Evolutionary conservation across 164 flowering plant species (phyloP), one percentile per base, ranked within the genome.

Genomic region (Tinospora cordifolia): DNA sequence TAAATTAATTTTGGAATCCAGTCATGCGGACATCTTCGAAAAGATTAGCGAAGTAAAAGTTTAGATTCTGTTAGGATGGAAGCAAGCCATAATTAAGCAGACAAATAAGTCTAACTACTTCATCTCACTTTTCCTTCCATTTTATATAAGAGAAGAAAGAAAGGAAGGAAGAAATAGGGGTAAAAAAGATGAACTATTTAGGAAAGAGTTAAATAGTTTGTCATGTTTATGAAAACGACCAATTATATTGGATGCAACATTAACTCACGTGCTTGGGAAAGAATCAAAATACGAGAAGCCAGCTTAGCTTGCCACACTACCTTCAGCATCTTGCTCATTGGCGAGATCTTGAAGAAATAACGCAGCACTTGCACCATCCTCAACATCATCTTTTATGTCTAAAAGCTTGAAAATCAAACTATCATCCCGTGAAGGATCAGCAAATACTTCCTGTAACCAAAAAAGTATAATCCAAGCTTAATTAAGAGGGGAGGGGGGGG

Each of bases 271-370:
- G 47, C 47, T 9, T 44, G 12, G 12, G 14, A 14, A 44, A 44
- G 14, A 14, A 14, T 44, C 13, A 44, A 44, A 44, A 44, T 2
- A 1, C 14, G 2, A 44, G 14, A 44, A 9, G 19, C 3, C 65
- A 62, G 17, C 14, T 14, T 62, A 13, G 17, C 25, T 75, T 81
- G 90, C 91, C 81, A 73, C 54, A 70, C 72, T 74, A 44, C 84
- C 89, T 74, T 87, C 88, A 63, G 93, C 94, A 71, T 84, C 85
- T 77, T 93, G 98, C 75, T 88, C 98, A 57, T 62, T 71, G 34
- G 94, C 93, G 71, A 93, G 94, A 74, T 93, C 97, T 71, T 84
- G 87, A 71, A 91, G 88, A 75, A 93, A 91, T 92, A 93, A 90
- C 1, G 76, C 54, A 62, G 96, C 96, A 81, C 96, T 90, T 30